phyloP scores from a whole-genome alignment of 202 grass and related monocot genomes.

The Carex arenaria region DNA sequence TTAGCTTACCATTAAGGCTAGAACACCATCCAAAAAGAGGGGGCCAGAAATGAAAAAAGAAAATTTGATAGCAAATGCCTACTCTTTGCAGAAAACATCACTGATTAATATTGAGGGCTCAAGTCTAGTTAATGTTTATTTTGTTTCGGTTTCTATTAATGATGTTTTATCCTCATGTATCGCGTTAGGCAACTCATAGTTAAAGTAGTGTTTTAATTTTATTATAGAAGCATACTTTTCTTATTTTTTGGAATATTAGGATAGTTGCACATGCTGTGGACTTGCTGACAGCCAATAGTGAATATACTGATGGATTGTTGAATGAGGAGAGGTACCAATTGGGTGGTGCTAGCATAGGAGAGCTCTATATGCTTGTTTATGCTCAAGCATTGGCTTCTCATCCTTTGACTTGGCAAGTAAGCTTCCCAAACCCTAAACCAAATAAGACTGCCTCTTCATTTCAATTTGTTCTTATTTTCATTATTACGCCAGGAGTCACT shows the following conservation, averaged over 20 bases:
- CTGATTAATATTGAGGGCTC: neutral
- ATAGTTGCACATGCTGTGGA: conserved; percentile 89
- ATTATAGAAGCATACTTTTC: conserved; percentile 16
- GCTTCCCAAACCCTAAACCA: conserved; percentile 26
- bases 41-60: neutral
- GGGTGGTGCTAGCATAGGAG: conserved; percentile 76
- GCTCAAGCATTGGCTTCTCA: conserved; percentile 92
- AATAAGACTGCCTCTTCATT: neutral
- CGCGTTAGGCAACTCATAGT: neutral
- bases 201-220: conserved; percentile 19
- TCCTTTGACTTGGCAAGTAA: conserved; percentile 94
- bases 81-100: neutral
- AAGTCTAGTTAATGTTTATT: neutral
- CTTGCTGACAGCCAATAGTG: conserved; percentile 77
- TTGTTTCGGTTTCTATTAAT: neutral
- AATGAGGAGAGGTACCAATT: conserved; percentile 79
- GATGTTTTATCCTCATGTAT: neutral
- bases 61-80: neutral
- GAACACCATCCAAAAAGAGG: neutral
- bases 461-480: neutral
- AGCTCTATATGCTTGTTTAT: conserved; percentile 86
- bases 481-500: neutral
- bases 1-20: neutral
- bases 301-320: conserved; percentile 69
- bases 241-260: conserved; percentile 31